Evolutionary conservation across 1,139 yeast genomes (phyloP).

Genomic region (Yamadazyma siamensis): DNA sequence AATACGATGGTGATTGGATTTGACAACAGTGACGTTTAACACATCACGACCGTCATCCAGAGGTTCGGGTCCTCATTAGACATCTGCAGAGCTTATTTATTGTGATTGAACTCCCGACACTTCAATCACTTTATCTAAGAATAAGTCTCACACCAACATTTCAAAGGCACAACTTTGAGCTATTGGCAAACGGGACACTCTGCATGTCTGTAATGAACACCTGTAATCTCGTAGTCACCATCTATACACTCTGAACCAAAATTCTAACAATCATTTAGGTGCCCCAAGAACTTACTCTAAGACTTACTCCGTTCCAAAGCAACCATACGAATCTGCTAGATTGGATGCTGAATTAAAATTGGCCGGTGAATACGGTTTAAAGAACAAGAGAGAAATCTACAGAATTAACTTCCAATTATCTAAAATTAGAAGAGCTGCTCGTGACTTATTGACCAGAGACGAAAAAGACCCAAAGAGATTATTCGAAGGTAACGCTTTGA

Average conservation of each 20-base stretch:
- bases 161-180: too few relatives aligned
- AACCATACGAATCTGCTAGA: slow-evolving; percentile 99
- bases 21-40: too few relatives aligned
- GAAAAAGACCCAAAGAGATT: slow-evolving; percentile 99
- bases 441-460: slow-evolving; percentile 99
- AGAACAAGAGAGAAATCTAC: slow-evolving; percentile 99
- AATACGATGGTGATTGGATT: slow-evolving; percentile 5
- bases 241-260: slow-evolving; percentile 1
- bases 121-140: slow-evolving; percentile 51
- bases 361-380: slow-evolving; percentile 99
- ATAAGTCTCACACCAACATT: slow-evolving; percentile 12
- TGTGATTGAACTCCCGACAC: slow-evolving; percentile 86
- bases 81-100: slow-evolving; percentile 27
- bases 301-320: slow-evolving; percentile 99
- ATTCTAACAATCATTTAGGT: slow-evolving; percentile 42
- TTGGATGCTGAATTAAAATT: slow-evolving; percentile 98
- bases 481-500: slow-evolving; percentile 99
- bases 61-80: slow-evolving; percentile 73
- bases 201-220: slow-evolving; percentile 1
- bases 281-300: slow-evolving; percentile 99
- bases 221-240: slow-evolving; percentile 3
- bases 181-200: slow-evolving; percentile 4
- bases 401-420: slow-evolving; percentile 98
- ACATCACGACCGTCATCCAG: too few relatives aligned
- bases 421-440: slow-evolving; percentile 99